Evolutionary conservation across 495 filamentous ascomycete genomes (phyloP).

Genomic region (Talaromyces liani): DNA sequence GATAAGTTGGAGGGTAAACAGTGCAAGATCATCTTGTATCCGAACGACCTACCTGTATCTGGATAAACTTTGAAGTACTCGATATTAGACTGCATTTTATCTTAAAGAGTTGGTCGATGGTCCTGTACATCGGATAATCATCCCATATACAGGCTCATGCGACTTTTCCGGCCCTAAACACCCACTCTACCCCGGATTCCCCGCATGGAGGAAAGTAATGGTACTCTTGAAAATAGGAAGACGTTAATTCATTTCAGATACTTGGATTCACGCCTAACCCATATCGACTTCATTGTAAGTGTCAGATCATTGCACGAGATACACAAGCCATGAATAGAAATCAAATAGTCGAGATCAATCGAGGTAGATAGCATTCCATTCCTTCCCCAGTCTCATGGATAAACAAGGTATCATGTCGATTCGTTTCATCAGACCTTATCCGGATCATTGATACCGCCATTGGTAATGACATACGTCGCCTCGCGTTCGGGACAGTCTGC

Average conservation of each 20-base stretch:
- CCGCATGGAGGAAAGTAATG: background rate
- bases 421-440: slow-evolving; percentile 41
- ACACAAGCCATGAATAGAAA: background rate
- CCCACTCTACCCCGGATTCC: background rate
- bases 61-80: background rate
- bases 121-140: background rate
- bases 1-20: too few species aligned
- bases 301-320: background rate
- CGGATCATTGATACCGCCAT: slow-evolving; percentile 68
- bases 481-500: slow-evolving; percentile 68
- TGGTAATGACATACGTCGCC: slow-evolving; percentile 73
- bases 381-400: background rate
- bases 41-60: background rate
- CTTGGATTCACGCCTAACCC: background rate
- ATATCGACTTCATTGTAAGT: background rate
- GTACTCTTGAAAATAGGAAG: background rate
- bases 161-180: background rate
- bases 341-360: background rate
- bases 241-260: background rate
- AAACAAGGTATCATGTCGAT: background rate
- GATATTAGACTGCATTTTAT: too few species aligned
- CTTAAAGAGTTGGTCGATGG: background rate
- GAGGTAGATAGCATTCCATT: background rate
- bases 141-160: background rate
- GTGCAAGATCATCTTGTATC: background rate